These are phyloP conservation scores for Wallacemonas collosoma DNA, from an alignment of 208 protist genomes.

Conservation along the genomic window DNA sequence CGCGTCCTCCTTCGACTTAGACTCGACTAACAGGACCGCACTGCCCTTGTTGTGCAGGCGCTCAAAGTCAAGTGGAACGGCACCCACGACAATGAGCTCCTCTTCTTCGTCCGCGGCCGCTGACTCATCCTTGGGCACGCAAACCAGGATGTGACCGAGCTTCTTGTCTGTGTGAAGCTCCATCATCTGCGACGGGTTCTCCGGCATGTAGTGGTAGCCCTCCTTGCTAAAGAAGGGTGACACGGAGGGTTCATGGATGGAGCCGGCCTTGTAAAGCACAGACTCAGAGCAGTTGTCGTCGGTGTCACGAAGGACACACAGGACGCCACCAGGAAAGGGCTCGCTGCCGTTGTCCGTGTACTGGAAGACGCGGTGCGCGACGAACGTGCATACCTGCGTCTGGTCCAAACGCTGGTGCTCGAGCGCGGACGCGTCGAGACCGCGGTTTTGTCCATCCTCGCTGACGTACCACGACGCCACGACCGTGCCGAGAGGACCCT, in stretches of 20 bases:
- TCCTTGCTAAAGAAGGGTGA: constrained; percentile 81
- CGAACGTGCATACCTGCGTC: constrained; percentile 76
- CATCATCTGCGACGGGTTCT: constrained; percentile 79
- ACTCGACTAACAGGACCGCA: constrained; percentile 87
- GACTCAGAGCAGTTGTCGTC: constrained; percentile 91
- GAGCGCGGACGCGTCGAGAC: constrained; percentile 48
- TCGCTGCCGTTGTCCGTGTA: constrained; percentile 85
- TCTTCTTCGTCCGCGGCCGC: constrained; percentile 63
- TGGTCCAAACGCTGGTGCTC: constrained; percentile 68
- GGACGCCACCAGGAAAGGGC: constrained; percentile 68
- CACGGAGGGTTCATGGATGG: constrained; percentile 56
- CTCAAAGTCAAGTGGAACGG: constrained; percentile 86
- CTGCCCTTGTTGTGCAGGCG: constrained; percentile 77
- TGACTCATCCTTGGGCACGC: constrained; percentile 63
- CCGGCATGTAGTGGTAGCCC: constrained; percentile 84
- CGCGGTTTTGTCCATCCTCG: constrained; percentile 49
- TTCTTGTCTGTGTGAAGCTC: constrained; percentile 88
- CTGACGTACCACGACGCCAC: constrained; percentile 87
- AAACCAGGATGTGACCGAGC: constrained; percentile 87
- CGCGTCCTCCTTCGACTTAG: constrained; percentile 84
- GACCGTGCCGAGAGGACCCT: constrained; percentile 73
- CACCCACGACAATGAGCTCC: constrained; percentile 86
- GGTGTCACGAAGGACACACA: constrained; percentile 87
- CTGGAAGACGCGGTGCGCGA: constrained; percentile 87
- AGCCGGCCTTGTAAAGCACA: constrained; percentile 55